Conservation (phyloP, 208 protist genomes). For the Porcisia deanei region DNA sequence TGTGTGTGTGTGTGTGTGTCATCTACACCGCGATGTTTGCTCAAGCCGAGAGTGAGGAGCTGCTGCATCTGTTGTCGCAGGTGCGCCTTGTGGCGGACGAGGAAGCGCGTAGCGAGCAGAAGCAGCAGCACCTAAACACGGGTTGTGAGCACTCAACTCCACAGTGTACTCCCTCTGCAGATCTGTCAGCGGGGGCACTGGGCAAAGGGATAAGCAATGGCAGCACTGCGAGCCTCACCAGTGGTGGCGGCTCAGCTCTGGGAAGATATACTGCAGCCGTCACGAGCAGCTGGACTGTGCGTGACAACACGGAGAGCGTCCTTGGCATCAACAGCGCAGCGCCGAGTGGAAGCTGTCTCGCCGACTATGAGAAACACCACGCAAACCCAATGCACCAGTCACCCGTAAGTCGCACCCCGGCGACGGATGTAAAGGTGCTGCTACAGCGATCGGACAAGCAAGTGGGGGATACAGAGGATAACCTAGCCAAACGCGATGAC, state of each 20-base stretch:
- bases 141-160: background rate
- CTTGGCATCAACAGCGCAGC: background rate
- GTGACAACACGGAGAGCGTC: constrained; percentile 11
- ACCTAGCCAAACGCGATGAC: background rate
- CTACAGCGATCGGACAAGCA: background rate
- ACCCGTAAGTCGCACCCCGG: constrained; percentile 13
- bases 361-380: background rate
- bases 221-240: background rate
- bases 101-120: constrained; percentile 6
- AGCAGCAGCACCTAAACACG: background rate
- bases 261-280: constrained; percentile 21
- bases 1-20: constrained; percentile 3
- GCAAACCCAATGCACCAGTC: background rate
- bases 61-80: constrained; percentile 36
- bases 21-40: constrained; percentile 27
- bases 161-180: background rate
- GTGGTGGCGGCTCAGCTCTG: background rate
- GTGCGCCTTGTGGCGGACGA: constrained; percentile 27
- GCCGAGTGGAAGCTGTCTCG: background rate
- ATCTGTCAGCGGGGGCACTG: background rate
- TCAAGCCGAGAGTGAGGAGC: constrained; percentile 30
- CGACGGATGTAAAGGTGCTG: constrained; percentile 21
- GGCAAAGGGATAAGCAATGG: constrained; percentile 1
- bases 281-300: constrained; percentile 23
- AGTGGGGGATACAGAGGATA: background rate